These are phyloP conservation scores for Voacanga thouarsii DNA, from an alignment of 257 asterid species.

Conservation along the genomic window DNA sequence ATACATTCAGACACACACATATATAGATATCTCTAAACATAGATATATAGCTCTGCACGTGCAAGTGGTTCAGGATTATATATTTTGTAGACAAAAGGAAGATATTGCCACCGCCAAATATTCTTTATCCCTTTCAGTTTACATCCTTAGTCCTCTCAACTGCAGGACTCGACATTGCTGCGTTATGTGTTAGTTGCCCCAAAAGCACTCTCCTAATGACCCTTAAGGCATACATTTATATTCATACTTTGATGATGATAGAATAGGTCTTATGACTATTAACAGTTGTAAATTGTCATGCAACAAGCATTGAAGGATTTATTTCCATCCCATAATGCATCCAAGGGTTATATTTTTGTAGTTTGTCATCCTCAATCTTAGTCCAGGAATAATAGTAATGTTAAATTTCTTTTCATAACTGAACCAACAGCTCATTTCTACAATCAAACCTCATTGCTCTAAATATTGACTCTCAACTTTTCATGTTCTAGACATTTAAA, in stretches of 20 bases:
- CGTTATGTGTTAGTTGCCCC: not conserved
- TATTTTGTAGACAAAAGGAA: not conserved
- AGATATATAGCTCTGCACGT: not conserved
- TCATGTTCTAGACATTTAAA: not conserved
- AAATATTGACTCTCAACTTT: not conserved
- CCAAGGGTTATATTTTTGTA: not conserved
- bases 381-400: not conserved
- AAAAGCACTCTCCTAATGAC: not conserved
- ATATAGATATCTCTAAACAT: not conserved
- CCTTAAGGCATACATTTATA: not conserved
- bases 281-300: not conserved
- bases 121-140: not conserved
- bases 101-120: not conserved
- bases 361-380: not conserved
- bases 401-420: not conserved
- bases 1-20: not conserved
- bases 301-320: not conserved
- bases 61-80: not conserved
- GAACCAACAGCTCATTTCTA: not conserved
- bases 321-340: not conserved
- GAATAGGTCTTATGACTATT: not conserved
- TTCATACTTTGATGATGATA: not conserved
- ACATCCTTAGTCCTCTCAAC: not conserved
- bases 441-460: not conserved
- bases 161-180: not conserved